phyloP scores from a whole-genome alignment of 164 flowering plant genomes.

The Sedum album region DNA sequence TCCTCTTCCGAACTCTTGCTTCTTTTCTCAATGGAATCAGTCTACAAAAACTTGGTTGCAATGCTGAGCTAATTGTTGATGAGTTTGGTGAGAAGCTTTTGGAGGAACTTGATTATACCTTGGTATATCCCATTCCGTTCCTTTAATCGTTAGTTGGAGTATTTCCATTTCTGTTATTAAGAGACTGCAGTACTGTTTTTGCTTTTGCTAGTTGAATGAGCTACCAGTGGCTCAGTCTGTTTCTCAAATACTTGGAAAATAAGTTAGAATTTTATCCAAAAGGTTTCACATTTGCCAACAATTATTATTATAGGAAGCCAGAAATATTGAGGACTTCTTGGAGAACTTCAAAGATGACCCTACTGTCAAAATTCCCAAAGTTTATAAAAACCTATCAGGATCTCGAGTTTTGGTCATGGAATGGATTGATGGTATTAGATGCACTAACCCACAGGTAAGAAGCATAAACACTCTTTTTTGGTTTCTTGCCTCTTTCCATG shows the following conservation, averaged over 20 bases:
- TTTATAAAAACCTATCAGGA: slow-evolving; percentile 76
- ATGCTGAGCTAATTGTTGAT: slow-evolving; percentile 97
- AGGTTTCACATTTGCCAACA: not conserved
- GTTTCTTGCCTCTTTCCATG: not conserved
- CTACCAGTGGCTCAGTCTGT: not conserved
- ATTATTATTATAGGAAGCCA: slow-evolving; percentile 58
- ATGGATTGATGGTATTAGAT: slow-evolving; percentile 99
- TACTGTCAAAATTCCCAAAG: slow-evolving; percentile 89
- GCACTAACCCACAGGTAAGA: slow-evolving; percentile 89
- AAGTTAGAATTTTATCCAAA: not conserved
- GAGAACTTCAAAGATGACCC: slow-evolving; percentile 96
- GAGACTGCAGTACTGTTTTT: not conserved
- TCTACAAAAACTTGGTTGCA: slow-evolving; percentile 92
- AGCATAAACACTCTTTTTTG: slow-evolving; percentile 5
- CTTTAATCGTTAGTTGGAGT: not conserved
- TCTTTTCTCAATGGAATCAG: slow-evolving; percentile 94
- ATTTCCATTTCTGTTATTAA: not conserved
- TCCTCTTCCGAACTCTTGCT: slow-evolving; percentile 89
- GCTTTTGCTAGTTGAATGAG: not conserved
- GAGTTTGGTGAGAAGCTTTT: slow-evolving; percentile 98
- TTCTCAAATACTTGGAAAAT: not conserved
- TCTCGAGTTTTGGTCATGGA: slow-evolving; percentile 94
- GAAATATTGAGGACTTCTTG: slow-evolving; percentile 82
- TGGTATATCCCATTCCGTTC: slow-evolving; percentile 38
- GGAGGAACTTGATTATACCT: slow-evolving; percentile 97